Evolutionary conservation across 345 rosid genomes (phyloP).

Genomic region (Gossypium sturtianum): DNA sequence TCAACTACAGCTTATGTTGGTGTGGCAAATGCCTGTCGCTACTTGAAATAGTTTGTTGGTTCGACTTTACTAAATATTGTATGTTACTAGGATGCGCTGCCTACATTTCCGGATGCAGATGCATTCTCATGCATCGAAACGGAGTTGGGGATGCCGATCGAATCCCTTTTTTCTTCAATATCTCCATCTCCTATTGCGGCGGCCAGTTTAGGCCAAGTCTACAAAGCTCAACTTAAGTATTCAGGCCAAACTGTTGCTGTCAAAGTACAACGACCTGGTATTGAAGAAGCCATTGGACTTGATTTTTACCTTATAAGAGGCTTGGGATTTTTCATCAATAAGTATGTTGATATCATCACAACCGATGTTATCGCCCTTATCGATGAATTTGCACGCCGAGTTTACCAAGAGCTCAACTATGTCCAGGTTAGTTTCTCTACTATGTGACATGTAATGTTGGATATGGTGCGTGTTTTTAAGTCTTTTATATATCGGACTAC

Average conservation of each 20-base stretch:
- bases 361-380: slow-evolving; percentile 76
- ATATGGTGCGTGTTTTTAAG: too few relatives aligned
- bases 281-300: slow-evolving; percentile 83
- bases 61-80: not conserved
- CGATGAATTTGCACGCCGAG: slow-evolving; percentile 91
- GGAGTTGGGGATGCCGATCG: slow-evolving; percentile 69
- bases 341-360: slow-evolving; percentile 68
- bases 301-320: slow-evolving; percentile 90
- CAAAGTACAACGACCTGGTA: slow-evolving; percentile 91
- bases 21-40: not conserved
- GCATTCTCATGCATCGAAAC: slow-evolving; percentile 86
- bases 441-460: not conserved
- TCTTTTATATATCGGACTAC: too few relatives aligned
- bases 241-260: slow-evolving; percentile 85
- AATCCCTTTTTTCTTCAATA: slow-evolving; percentile 58
- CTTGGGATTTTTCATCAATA: slow-evolving; percentile 62
- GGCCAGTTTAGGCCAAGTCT: slow-evolving; percentile 96
- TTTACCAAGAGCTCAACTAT: slow-evolving; percentile 90
- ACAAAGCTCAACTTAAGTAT: slow-evolving; percentile 78
- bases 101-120: slow-evolving; percentile 92
- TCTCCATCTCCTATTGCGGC: slow-evolving; percentile 92
- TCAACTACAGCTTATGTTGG: too few relatives aligned
- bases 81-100: slow-evolving; percentile 71
- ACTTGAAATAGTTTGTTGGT: not conserved
- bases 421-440: slow-evolving; percentile 62